Base-by-base conservation (phyloP, 495 filamentous ascomycete species). In the Halenospora varia region DNA sequence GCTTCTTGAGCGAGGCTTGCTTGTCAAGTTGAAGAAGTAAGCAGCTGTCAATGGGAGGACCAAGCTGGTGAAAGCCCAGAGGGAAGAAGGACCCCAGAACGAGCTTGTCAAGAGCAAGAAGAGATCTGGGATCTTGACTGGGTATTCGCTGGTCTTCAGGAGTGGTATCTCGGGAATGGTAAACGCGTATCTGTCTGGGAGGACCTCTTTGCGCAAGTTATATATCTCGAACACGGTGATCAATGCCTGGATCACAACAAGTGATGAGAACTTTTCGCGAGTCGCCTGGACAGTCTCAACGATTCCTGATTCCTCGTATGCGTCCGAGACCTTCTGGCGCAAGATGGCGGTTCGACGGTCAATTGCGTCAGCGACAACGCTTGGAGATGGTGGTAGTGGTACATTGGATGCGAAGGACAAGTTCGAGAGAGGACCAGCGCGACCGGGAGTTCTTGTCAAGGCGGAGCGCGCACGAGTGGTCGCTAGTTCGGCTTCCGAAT, bases 11-110 rank as follows among this genome's bases (percentile, higher is more conserved):
- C 46, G 59, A 45, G 64, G 62, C 25, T 66, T 63, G 63, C 64
- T 62, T 47, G 82, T 88, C 62, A 97, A 66, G 69, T 98, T 97
- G 76, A 95, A 83, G 68, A 97, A 93, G 66, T 91, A 97, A 1
- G 88, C 89, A 35, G 82, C 78, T 23, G 86, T 53, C 53, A 85
- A 63, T 2, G 94, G 94, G 59, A 93, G 49, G 13, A 87, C 24
- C 15, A 92, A 60, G 63, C 80, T 85, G 2, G 90, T 93, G 24
- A 87, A 66, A 2, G 81, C 61, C 93, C 95, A 98, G 20, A 94
- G 76, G 10, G 83, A 74, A 25, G 89, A 82, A 0, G 92, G 87
- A 0, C 77, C 81, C 94, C 94, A 98, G 77, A 96, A 97, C 0
- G 75, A 75, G 24, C 77, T 66, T 2, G 87, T 90, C 9, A 96